A percentile compares a stretch with the other conserved stretches of the same genome.
phyloP scores from a whole-genome alignment of 163 green algal genomes.

The Scenedesmus sp. region DNA sequence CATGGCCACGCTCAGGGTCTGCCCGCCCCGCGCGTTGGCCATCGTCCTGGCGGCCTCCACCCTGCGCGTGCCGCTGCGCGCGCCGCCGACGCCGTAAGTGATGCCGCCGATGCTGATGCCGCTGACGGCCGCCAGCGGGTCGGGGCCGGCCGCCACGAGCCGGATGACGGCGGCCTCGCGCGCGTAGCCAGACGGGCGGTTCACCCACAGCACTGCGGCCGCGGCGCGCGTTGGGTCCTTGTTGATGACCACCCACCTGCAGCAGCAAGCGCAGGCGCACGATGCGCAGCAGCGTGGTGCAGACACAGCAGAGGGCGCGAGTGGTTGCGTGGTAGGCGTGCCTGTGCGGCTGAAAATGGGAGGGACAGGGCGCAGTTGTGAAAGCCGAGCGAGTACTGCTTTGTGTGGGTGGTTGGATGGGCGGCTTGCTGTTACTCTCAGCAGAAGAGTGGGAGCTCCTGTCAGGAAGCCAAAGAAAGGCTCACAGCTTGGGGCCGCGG shows the following conservation, averaged over 20 bases:
- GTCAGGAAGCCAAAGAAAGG: too few species aligned
- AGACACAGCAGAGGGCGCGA: too few species aligned
- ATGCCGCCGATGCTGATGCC: conserved; percentile 45
- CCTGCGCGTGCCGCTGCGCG: not conserved
- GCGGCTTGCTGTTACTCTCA: too few species aligned
- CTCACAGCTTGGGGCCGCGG: not conserved
- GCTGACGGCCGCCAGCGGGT: conserved; percentile 20
- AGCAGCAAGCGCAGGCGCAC: too few species aligned
- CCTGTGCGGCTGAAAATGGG: too few species aligned
- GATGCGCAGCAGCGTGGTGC: too few species aligned
- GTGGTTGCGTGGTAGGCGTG: too few species aligned
- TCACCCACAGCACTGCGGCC: not conserved
- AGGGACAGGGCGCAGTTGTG: not conserved
- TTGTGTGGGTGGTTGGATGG: too few species aligned
- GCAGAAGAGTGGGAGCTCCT: too few species aligned
- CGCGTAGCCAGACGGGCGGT: not conserved
- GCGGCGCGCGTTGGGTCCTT: conserved; percentile 13
- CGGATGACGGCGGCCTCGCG: conserved; percentile 2
- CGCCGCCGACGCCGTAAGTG: not conserved
- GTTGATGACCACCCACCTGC: conserved; percentile 32
- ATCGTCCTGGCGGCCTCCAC: not conserved
- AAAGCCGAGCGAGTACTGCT: not conserved
- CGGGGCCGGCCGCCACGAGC: not conserved
- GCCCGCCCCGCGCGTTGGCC: not conserved
- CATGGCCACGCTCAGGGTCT: conserved; percentile 21